phyloP scores from a whole-genome alignment of 116 monocot species.

The Phalaenopsis hybrid region DNA sequence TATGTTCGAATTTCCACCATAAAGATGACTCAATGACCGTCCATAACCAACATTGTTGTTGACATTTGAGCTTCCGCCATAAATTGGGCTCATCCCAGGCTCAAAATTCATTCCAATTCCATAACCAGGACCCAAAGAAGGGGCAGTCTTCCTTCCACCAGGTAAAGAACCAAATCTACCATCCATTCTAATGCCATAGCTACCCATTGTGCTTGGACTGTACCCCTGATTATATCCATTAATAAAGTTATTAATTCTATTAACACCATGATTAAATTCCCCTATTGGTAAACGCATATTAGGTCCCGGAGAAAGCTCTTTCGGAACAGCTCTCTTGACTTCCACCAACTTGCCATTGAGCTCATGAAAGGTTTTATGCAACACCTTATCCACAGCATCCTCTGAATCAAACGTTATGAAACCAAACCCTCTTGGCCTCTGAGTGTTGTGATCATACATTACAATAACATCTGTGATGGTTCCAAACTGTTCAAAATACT shows the following conservation, averaged over 20 bases:
- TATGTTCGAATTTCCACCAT: slow-evolving; percentile 51
- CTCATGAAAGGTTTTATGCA: slow-evolving; percentile 47
- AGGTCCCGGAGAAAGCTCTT: slow-evolving; percentile 52
- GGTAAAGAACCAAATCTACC: slow-evolving; percentile 31
- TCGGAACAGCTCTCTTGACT: slow-evolving; percentile 58
- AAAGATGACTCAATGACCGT: slow-evolving; percentile 37
- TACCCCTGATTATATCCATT: slow-evolving; percentile 39
- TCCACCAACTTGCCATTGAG: slow-evolving; percentile 61
- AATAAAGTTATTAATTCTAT: slow-evolving; percentile 43
- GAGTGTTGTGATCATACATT: slow-evolving; percentile 60
- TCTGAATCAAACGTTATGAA: slow-evolving; percentile 44
- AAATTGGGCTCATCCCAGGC: slow-evolving; percentile 22
- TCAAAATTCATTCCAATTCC: slow-evolving; percentile 60
- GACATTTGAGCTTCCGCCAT: slow-evolving; percentile 31
- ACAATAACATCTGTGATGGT: slow-evolving; percentile 41
- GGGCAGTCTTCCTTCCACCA: slow-evolving; percentile 29
- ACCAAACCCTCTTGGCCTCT: slow-evolving; percentile 18
- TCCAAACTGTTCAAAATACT: slow-evolving; percentile 51
- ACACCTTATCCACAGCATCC: slow-evolving; percentile 46
- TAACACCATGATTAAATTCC: slow-evolving; percentile 28
- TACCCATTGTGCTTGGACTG: slow-evolving; percentile 32
- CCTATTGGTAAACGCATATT: slow-evolving; percentile 33
- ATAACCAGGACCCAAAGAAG: slow-evolving; percentile 44
- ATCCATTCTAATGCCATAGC: slow-evolving; percentile 28
- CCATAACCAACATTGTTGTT: slow-evolving; percentile 39